phyloP scores from a whole-genome alignment of 257 asterid species.

The Solanum verrucosum region DNA sequence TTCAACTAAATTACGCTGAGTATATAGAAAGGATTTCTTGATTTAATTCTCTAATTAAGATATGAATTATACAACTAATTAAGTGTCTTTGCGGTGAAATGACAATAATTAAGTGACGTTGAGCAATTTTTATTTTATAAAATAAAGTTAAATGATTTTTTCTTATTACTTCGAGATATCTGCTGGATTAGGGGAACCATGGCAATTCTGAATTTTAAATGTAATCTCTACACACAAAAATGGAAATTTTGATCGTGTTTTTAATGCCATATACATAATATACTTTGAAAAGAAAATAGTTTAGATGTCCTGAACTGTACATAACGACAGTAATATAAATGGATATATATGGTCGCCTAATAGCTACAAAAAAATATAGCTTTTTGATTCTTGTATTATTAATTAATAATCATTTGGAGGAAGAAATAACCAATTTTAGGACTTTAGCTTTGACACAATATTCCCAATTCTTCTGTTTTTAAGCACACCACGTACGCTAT shows the following conservation, averaged over 20 bases:
- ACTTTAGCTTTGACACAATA: not conserved
- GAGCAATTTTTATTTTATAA: not conserved
- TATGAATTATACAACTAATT: not conserved
- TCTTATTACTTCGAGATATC: not conserved
- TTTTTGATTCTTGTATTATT: not conserved
- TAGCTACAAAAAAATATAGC: conserved; percentile 18
- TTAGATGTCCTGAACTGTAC: not conserved
- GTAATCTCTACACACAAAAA: not conserved
- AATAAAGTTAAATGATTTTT: not conserved
- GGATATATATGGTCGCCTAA: conserved; percentile 11
- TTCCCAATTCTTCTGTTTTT: not conserved
- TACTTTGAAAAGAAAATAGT: not conserved
- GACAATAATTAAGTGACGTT: not conserved
- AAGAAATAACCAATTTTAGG: not conserved
- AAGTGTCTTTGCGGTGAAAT: not conserved
- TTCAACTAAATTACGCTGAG: not conserved
- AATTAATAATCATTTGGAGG: not conserved
- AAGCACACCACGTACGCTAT: not conserved
- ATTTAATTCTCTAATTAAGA: not conserved
- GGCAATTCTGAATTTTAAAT: not conserved
- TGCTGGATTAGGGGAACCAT: not conserved
- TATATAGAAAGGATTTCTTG: no score
- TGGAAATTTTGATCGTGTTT: not conserved
- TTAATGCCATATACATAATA: not conserved
- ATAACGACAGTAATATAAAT: not conserved